These are phyloP conservation scores for Salix exigua DNA, from an alignment of 345 rosid genomes.

Conservation along the genomic window DNA sequence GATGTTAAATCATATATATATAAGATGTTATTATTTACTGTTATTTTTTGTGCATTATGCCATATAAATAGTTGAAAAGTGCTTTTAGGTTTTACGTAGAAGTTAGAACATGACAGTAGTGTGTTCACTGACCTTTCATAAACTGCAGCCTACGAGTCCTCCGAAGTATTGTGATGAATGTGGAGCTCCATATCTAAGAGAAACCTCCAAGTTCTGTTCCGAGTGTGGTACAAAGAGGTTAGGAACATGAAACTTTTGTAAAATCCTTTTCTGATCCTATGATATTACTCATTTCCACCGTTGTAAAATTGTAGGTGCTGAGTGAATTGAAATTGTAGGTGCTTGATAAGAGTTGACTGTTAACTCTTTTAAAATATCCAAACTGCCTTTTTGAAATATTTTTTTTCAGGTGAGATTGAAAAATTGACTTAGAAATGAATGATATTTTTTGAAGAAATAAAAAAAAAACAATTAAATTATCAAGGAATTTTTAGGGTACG, in stretches of 20 bases:
- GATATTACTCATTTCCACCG: not conserved
- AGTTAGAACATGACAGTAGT: not conserved
- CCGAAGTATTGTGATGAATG: constrained; percentile 90
- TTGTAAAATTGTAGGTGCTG: not conserved
- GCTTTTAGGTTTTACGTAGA: not conserved
- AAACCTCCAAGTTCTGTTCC: constrained; percentile 88
- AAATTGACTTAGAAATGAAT: not conserved
- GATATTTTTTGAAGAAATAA: not conserved
- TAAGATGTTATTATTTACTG: no score
- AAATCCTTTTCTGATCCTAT: not conserved
- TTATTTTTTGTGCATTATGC: not conserved
- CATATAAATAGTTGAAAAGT: not conserved
- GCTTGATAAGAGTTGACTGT: no score
- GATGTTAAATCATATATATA: no score
- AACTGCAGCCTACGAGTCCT: constrained; percentile 51
- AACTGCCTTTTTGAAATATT: no score
- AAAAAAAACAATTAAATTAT: no score
- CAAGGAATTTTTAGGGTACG: no score
- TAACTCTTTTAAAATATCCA: no score
- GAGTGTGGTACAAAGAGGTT: constrained; percentile 86
- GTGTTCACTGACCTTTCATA: not conserved
- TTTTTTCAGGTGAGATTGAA: no score
- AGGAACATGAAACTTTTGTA: constrained; percentile 43
- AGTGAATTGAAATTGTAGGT: no score
- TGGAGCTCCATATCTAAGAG: constrained; percentile 75